Conservation (phyloP, 140 eudicot genomes). For the Erigeron philadelphicus region DNA sequence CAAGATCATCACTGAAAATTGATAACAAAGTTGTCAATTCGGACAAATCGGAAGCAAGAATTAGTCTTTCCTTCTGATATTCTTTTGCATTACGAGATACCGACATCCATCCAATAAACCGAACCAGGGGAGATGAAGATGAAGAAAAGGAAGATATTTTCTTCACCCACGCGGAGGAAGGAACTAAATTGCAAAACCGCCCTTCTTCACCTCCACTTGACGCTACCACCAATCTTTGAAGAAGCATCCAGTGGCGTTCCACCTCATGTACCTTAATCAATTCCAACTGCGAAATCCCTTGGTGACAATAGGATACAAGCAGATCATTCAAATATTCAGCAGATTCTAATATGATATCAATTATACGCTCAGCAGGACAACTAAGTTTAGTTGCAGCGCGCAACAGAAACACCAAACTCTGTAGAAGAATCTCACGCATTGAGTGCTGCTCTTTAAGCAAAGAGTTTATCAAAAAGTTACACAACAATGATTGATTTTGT, state of each 20-base stretch:
- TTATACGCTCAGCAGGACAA: conserved; percentile 68
- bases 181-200: conserved; percentile 57
- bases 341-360: conserved; percentile 65
- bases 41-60: conserved; percentile 69
- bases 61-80: conserved; percentile 62
- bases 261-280: conserved; percentile 49
- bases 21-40: conserved; percentile 59
- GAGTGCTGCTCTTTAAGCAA: conserved; percentile 59
- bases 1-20: conserved; percentile 78
- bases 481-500: conserved; percentile 68
- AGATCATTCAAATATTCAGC: conserved; percentile 60
- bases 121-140: conserved; percentile 68
- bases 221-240: conserved; percentile 73
- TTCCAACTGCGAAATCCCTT: conserved; percentile 46
- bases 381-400: conserved; percentile 73
- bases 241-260: conserved; percentile 75
- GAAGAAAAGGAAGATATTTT: conserved; percentile 61
- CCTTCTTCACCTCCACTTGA: conserved; percentile 72
- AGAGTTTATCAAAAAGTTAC: conserved; percentile 56
- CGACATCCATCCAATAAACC: conserved; percentile 95
- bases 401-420: conserved; percentile 69
- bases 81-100: conserved; percentile 74
- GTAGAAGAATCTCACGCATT: conserved; percentile 81
- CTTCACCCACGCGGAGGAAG: conserved; percentile 72
- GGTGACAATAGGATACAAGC: conserved; percentile 49